phyloP scores from a whole-genome alignment of 352 stramenopile species.

The Pythium insidiosum region DNA sequence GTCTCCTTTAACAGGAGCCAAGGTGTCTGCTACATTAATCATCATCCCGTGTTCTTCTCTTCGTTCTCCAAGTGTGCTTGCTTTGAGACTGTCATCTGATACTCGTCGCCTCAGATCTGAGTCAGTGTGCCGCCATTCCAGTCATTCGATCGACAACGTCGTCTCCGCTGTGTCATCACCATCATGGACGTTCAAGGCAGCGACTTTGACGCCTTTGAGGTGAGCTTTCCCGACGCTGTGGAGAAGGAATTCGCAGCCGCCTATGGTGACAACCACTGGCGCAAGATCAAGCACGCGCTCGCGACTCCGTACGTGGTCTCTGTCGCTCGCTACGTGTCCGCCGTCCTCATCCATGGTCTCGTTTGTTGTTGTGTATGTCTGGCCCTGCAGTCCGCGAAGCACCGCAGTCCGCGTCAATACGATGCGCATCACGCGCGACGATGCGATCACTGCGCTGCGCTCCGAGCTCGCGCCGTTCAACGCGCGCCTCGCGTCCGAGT shows the following conservation, averaged over 20 bases:
- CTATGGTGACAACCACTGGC: constrained; percentile 60
- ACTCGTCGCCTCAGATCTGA: too few species aligned
- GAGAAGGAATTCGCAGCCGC: constrained; percentile 46
- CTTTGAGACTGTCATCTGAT: too few species aligned
- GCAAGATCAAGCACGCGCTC: constrained; percentile 65
- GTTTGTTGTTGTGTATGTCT: constrained; percentile 1
- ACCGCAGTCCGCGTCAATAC: constrained; percentile 81
- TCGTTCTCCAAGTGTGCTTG: too few species aligned
- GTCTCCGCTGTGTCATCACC: too few species aligned
- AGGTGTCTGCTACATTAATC: too few species aligned
- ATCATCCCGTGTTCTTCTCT: too few species aligned
- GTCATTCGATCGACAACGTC: too few species aligned
- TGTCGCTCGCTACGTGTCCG: not conserved
- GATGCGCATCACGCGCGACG: constrained; percentile 38
- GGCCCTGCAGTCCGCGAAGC: constrained; percentile 18
- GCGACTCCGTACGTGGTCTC: constrained; percentile 37
- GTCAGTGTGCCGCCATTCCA: too few species aligned
- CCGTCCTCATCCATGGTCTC: constrained; percentile 2
- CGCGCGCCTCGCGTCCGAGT: constrained; percentile 34
- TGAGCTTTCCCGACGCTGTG: constrained; percentile 62
- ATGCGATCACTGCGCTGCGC: constrained; percentile 38
- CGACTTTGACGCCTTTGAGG: constrained; percentile 50
- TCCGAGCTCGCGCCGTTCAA: constrained; percentile 50
- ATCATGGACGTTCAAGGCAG: constrained; percentile 10
- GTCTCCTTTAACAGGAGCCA: too few species aligned